Base-by-base conservation (phyloP, 2,329 filamentous ascomycete species). In the Fusarium dimerum region DNA sequence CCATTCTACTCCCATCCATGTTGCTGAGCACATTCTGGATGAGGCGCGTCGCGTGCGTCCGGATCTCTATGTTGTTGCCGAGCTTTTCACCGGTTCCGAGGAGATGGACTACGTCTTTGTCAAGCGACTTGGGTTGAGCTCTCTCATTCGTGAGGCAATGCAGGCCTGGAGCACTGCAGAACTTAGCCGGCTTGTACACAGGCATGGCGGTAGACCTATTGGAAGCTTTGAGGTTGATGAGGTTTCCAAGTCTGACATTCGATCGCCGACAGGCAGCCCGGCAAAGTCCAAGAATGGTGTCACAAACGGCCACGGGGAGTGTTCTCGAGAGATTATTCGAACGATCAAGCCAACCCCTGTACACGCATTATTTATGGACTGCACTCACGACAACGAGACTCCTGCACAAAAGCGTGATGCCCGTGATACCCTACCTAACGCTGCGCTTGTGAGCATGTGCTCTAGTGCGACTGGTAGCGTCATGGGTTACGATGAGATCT, bases 301-400 rank as follows among this genome's bases (percentile, higher is more conserved):
- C 6, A 49, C 60, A 2, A 59, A 64, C 40, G 69, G 70, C 13
- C 66, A 71, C 7, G 67, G 62, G 36, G 66, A 68, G 15, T 68
- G 73, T 26, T 74, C 76, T 32, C 76, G 78, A 36, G 88, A 93
- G 63, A 82, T 89, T 16, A 80, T 96, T 60, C 88, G 87, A 59
- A 87, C 82, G 56, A 92, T 99, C 71, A 90, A 90, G 60, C 87
- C 89, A n/a, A 89, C 86, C 4, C 90, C 92, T 5, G 88, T 97
- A 0, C 92, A 96, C 60, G 94, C 93, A 1, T 77, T 99, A 1
- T 97, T 99, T 73, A 97, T 97, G 92, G 95, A 99, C 70, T 99
- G 95, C 72, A 99, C 95, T 0, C 94, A 99, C 71, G 94, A 99
- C 74, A 99, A 99, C 64, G 93, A 99, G 74, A 89, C 91, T 2